Conservation (phyloP, 257 asterid species). For the Catharanthus roseus region DNA sequence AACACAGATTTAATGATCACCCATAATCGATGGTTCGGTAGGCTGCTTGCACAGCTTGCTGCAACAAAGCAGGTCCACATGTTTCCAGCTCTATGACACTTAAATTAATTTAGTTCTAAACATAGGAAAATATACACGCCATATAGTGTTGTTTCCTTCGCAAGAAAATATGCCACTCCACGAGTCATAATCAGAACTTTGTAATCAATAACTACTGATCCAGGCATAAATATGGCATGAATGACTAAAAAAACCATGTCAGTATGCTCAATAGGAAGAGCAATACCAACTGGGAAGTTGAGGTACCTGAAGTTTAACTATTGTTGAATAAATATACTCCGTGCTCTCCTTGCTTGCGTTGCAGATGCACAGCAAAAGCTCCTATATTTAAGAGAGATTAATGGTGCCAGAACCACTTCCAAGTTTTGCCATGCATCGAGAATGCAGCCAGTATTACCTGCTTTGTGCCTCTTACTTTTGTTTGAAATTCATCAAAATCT, state of each 20-base stretch:
- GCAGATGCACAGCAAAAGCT: constrained; percentile 74
- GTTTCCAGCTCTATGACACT: not conserved
- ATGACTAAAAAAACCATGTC: not conserved
- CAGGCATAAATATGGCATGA: not conserved
- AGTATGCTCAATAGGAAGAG: not conserved
- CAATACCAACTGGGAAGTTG: constrained; percentile 15
- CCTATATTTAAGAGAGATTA: constrained; percentile 42
- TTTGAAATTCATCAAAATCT: constrained; percentile 58
- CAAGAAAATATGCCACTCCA: not conserved
- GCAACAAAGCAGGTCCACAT: not conserved
- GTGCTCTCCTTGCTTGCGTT: constrained; percentile 94
- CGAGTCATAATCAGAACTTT: not conserved
- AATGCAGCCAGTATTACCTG: constrained; percentile 41
- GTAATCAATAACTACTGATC: not conserved
- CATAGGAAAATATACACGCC: not conserved
- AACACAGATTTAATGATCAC: not conserved
- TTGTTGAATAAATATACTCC: constrained; percentile 68
- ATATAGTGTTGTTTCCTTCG: not conserved
- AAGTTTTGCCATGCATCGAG: not conserved
- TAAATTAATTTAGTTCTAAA: not conserved
- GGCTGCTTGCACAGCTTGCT: not conserved
- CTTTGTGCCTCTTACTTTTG: constrained; percentile 61
- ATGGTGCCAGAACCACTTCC: not conserved
- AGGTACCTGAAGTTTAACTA: constrained; percentile 86
- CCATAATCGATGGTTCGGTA: not conserved